Conservation (phyloP, 768 basidiomycete species). For the Paxillus involutus region DNA sequence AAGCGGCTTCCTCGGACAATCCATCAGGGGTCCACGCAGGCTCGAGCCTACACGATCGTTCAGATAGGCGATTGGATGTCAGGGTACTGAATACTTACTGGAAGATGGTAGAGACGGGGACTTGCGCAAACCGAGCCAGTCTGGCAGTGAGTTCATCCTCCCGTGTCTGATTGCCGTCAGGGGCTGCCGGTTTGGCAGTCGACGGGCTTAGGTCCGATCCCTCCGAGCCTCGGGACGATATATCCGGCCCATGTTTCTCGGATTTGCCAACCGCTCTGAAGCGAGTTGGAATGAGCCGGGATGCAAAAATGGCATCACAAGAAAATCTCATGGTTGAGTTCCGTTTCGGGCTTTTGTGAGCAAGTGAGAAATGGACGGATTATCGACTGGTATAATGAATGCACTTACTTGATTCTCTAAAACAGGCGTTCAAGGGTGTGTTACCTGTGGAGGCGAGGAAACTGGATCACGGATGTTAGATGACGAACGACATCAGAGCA, state of each 20-base stretch:
- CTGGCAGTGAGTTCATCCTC: conserved; percentile 21
- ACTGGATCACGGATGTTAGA: conserved; percentile 17
- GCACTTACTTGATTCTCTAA: conserved; percentile 12
- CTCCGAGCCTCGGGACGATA: conserved; percentile 7
- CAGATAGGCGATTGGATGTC: not conserved
- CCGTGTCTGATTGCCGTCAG: not conserved
- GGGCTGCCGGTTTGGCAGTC: not conserved
- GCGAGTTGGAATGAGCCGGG: conserved; percentile 20
- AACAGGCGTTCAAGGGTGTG: conserved; percentile 25
- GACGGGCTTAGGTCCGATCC: conserved; percentile 1
- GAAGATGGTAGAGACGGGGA: conserved; percentile 25
- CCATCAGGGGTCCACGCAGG: conserved; percentile 25
- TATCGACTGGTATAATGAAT: not conserved
- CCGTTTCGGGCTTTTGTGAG: conserved; percentile 7
- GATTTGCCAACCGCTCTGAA: conserved; percentile 12
- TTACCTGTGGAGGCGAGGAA: conserved; percentile 27
- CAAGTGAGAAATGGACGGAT: conserved; percentile 5
- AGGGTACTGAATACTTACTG: conserved; percentile 9
- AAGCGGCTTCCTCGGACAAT: conserved; percentile 19
- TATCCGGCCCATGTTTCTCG: conserved; percentile 27
- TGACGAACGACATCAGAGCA: not conserved
- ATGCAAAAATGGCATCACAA: conserved; percentile 19
- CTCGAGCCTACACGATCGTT: conserved; percentile 20
- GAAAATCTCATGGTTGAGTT: conserved; percentile 22
- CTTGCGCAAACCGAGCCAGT: conserved; percentile 27